Evolutionary conservation across 1,139 yeast genomes (phyloP), one percentile per base, ranked within the genome.

Genomic region (Geotrichum aggregatum): DNA sequence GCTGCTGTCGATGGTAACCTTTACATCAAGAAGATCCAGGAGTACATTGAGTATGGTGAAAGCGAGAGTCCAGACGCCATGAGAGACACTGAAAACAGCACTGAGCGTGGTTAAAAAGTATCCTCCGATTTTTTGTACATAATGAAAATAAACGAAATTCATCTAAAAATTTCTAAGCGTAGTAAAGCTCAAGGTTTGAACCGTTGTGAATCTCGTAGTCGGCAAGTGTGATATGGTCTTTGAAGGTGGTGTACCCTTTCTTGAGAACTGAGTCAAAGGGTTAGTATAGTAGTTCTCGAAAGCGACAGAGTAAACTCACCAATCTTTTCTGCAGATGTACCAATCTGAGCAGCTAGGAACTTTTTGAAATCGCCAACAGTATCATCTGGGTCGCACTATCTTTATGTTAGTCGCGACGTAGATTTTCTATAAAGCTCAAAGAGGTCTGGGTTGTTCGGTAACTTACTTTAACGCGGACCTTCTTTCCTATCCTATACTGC

Each of bases 171-270:
- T n/a, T 3, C 41, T 44, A 54, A 16, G 56, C 41, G 44, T 54
- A 54, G 54, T 87, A 92, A 64, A 92, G 71, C 68, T 92, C 98
- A 60, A 92, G 71, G 66, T 84, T 87, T 61, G 86, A 84, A 19
- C 96, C 96, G 66, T 89, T 85, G 64, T 89, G 96, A 14, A 92
- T 81, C 68, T 92, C 98, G 66, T 94, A 92, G 67, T 92, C 98
- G 22, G 85, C 96, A 50, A 92, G 73, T 0, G 91, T 77, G 55
- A 92, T 91, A 64, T 89, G 98, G 63, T 92, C 95, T 66, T 91
- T 91, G 68, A 80, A 83, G 0, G 87, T 80, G 56, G 82, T 84
- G 63, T 89, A 84, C 7, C 73, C 72, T 54, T 69, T 68, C 51
- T 69, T 70, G 22, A 70, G 62, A 3, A 68, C 67, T 60, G 35